Evolutionary conservation across 148 eudicot species (phyloP), one percentile per base, ranked within the genome.

Genomic region (Rhododendron griersonianum): DNA sequence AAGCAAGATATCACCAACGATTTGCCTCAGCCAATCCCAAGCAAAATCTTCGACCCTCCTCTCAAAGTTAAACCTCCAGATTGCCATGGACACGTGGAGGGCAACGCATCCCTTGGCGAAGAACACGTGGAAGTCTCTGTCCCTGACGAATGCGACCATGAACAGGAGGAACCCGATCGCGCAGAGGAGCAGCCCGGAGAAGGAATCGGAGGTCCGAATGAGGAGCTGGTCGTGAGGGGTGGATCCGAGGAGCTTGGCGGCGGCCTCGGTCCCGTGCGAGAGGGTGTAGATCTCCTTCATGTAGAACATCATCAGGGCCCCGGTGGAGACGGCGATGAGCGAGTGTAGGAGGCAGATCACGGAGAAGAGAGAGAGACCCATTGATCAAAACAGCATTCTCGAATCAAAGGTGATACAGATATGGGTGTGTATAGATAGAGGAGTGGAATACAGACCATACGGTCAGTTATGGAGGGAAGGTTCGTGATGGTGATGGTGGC

Each of bases 11-110:
- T 87, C 88, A 10, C 88, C 88, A 47, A 76, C 76, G 3, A 87
- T 45, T 16, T 57, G 88, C 44, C 84, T 87, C 61, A 81, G 73
- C 86, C 88, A 87, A 77, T 87, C 88, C 61, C 77, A 67, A 45
- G 82, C 88, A 5, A 86, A 57, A 47, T 86, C 88, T 30, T 86
- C 85, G 18, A 86, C 85, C 81, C 85, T 82, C 75, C 88, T 73
- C 41, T 86, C 88, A 33, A 80, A 41, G 7, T 82, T 74, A 76
- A 82, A 75, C 65, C 88, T 82, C 88, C 88, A 86, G 16, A 86
- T 14, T 2, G 88, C 88, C 88, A 86, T 82, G 2, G 80, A n/a
- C 0, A 75, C 45, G 47, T 82, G 85, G 37, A 86, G 67, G 67
- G 13, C 9, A 37, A 76, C 85, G 48, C 85, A 83, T 44, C 85